Evolutionary conservation across 768 basidiomycete genomes (phyloP), one percentile per base, ranked within the genome.

Genomic region (Exidia glandulosa): DNA sequence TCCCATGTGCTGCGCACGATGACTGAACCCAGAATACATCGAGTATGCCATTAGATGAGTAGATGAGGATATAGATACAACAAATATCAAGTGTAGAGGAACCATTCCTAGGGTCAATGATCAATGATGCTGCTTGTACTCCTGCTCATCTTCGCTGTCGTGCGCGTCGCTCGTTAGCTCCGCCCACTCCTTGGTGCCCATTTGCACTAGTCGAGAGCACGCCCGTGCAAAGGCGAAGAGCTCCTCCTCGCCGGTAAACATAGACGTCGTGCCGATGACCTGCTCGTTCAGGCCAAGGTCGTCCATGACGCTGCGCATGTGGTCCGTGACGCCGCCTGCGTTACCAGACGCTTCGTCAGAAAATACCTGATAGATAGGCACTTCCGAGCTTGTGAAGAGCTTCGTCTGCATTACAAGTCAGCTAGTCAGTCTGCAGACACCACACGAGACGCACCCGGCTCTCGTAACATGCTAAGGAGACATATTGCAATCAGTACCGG

Each of bases 181-280:
- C 2, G 80, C 80, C 92, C 92, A 95, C 65, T 94, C 88, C 65
- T 79, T 86, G 68, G 90, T 93, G 16, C 93, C 91, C 90, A 92
- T 92, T 70, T 92, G 83, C 50, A 90, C 87, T 19, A 92, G 75
- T 48, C 91, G 79, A 27, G 88, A 91, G 68, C 90, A 92, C 23
- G 94, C 94, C 34, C 96, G 82, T 12, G 93, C 94, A 71, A 97
- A 99, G 0, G 96, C 96, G 69, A 99, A 99, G 0, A 97, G 70
- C 72, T 98, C 96, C 71, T 98, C 96, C 67, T 98, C 94, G 3
- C 95, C 94, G 0, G 87, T 87, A 69, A 98, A 98, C 76, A 99
- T 88, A 47, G 92, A 87, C 62, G 88, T 91, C 1, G 79, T 76
- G 33, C 92, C 90, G 19, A 95, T 87, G 23, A 81, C 74, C 31